Conservation (phyloP, 768 basidiomycete species). For the Lentinus tigrinus region DNA sequence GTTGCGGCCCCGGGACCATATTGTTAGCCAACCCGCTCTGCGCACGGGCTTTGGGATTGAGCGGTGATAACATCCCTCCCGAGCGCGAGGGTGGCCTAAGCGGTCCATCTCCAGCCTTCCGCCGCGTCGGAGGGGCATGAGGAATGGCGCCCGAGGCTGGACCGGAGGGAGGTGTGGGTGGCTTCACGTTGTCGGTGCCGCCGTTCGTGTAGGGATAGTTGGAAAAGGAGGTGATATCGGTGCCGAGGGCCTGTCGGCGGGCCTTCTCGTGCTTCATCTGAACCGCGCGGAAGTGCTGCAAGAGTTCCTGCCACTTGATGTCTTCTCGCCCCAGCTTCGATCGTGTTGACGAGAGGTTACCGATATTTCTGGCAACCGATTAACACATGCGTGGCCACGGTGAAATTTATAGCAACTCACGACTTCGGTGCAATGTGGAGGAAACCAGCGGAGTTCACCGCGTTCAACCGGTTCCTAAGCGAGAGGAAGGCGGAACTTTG, state of each 20-base stretch:
- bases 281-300: slow-evolving; percentile 87
- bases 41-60: slow-evolving; percentile 70
- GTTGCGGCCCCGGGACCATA: slow-evolving; percentile 22
- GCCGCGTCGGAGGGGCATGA: slow-evolving; percentile 50
- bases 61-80: slow-evolving; percentile 57
- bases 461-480: slow-evolving; percentile 88
- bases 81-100: slow-evolving; percentile 29
- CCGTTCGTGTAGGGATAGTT: slow-evolving; percentile 38
- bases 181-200: slow-evolving; percentile 40
- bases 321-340: slow-evolving; percentile 83
- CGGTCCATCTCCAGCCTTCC: slow-evolving; percentile 51
- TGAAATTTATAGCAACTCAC: slow-evolving; percentile 41
- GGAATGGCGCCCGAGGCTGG: slow-evolving; percentile 11
- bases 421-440: slow-evolving; percentile 85
- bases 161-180: slow-evolving; percentile 18
- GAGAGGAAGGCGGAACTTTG: slow-evolving; percentile 97
- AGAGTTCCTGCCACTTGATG: slow-evolving; percentile 96
- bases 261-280: slow-evolving; percentile 93
- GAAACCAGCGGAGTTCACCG: slow-evolving; percentile 94
- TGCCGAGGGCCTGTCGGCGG: slow-evolving; percentile 72
- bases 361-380: slow-evolving; percentile 11
- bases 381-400: not conserved
- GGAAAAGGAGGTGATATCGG: slow-evolving; percentile 53
- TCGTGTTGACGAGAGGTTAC: slow-evolving; percentile 50
- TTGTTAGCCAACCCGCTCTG: slow-evolving; percentile 37